phyloP scores from a whole-genome alignment of 2,329 filamentous ascomycete genomes.

The Aureobasidium sp. region DNA sequence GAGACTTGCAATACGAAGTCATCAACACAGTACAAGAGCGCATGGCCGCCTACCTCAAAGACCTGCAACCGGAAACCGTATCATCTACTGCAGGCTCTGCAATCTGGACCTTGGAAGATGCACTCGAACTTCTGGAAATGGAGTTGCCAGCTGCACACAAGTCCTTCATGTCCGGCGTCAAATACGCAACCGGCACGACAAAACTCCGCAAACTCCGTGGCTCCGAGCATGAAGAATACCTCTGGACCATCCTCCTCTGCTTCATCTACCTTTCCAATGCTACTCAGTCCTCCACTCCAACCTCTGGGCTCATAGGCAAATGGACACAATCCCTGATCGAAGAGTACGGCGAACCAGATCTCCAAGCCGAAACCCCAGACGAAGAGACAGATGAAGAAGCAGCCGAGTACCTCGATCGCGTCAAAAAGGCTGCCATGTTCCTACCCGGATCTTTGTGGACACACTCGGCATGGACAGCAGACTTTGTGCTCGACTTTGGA shows the following conservation, averaged over 20 bases:
- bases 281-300: not conserved
- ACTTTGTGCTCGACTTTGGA: constrained; percentile 24
- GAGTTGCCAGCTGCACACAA: constrained; percentile 17
- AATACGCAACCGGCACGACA: constrained; percentile 21
- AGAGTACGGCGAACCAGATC: constrained; percentile 17
- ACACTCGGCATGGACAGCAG: constrained; percentile 20
- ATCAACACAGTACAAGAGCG: constrained; percentile 22
- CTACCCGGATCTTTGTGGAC: constrained; percentile 18
- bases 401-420: constrained; percentile 12
- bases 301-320: not conserved
- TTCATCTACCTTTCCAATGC: constrained; percentile 12
- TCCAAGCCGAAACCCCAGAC: constrained; percentile 12
- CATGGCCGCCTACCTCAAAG: constrained; percentile 19
- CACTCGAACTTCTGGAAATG: constrained; percentile 42
- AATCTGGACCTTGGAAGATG: constrained; percentile 24
- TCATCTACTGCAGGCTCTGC: not conserved
- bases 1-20: constrained; percentile 31
- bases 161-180: constrained; percentile 26
- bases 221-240: constrained; percentile 29
- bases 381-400: constrained; percentile 19
- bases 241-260: constrained; percentile 28
- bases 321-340: constrained; percentile 15
- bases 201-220: constrained; percentile 24
- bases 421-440: constrained; percentile 13
- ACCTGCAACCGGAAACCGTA: not conserved